Base-by-base conservation (phyloP, 2,329 filamentous ascomycete species). In the Cladobotryum protrusum region DNA sequence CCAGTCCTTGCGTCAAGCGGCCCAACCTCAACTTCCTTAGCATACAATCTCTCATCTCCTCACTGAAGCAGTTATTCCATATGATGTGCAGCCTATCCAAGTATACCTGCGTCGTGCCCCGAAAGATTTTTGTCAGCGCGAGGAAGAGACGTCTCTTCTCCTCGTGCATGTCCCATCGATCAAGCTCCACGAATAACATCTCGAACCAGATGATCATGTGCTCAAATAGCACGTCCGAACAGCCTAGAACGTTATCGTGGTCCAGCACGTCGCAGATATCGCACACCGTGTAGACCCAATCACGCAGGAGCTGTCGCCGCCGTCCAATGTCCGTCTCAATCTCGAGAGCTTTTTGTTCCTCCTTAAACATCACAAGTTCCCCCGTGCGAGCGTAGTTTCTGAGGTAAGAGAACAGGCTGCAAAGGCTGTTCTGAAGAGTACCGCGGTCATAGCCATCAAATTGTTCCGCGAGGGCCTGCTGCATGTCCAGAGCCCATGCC, bases 181-280 rank as follows among this genome's bases (percentile, higher is more conserved):
- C 15, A n/a, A 63, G 47, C 19, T 58, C 43, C 3, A 43, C 54
- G 18, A 61, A 56, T 12, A 64, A 47, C 19, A 41, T 43, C 40
- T 59, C 45, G 15, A 64, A 52, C 32, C 64, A 63, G 29, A 50
- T 45, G 8, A 60, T 54, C 17, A 66, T 49, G 14, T 52, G 50
- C 7, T 48, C 37, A 3, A 63, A 57, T 17, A 67, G 52, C 20
- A 32, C 43, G 2, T 57, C 50, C 14, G 62, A 62, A 42, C 62
- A 66, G 6, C 62, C 63, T 2, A 66, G 48, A 3, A 57, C 59
- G 13, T 45, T 47, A 32, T 58, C 55, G 20, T 61, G 57, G 33
- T 62, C 58, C 8, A 67, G 56, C 7, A 64, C 52, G 14, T 63
- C 52, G 47, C 60, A 65, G 14, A 66, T 18, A 24, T 53, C 56